Evolutionary conservation across 2,329 filamentous ascomycete genomes (phyloP).

Genomic region (Epicoccum sorghinum): DNA sequence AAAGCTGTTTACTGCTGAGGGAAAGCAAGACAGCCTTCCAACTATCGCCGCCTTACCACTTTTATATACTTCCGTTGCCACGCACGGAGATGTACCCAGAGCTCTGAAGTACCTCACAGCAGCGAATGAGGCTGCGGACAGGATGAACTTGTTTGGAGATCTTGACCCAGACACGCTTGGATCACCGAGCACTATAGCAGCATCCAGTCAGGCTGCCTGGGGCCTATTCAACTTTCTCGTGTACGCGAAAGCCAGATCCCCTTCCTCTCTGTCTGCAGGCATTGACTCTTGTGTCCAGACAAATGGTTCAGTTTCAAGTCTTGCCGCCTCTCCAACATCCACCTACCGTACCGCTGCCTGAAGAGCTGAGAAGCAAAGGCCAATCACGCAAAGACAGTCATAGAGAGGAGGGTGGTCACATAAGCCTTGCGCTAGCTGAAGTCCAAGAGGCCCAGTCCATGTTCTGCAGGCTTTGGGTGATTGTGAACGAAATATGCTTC

Average conservation of each 20-base stretch:
- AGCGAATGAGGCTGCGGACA: slow-evolving; percentile 9
- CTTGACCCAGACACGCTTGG: slow-evolving; percentile 7
- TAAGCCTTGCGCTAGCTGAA: slow-evolving; percentile 4
- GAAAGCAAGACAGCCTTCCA: slow-evolving; percentile 1
- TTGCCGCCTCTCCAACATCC: slow-evolving; percentile 13
- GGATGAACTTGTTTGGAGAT: slow-evolving; percentile 14
- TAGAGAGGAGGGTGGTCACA: neutral
- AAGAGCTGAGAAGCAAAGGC: neutral
- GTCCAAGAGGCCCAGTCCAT: slow-evolving; percentile 9
- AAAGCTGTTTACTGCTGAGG: slow-evolving; percentile 15
- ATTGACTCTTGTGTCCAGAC: slow-evolving; percentile 17
- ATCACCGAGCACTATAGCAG: slow-evolving; percentile 7
- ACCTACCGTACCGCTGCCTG: slow-evolving; percentile 13
- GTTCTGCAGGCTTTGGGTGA: slow-evolving; percentile 16
- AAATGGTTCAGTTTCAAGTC: slow-evolving; percentile 16
- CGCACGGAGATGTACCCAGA: slow-evolving; percentile 16
- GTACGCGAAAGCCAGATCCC: slow-evolving; percentile 5
- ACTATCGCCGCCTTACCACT: slow-evolving; percentile 15
- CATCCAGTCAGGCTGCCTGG: slow-evolving; percentile 17
- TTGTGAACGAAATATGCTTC: slow-evolving; percentile 15
- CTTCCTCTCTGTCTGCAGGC: neutral
- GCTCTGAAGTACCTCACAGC: slow-evolving; percentile 11
- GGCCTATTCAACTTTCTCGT: slow-evolving; percentile 20
- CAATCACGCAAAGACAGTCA: neutral
- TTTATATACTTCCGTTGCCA: slow-evolving; percentile 12